phyloP scores from a whole-genome alignment of 139 green algal species.

The Haematococcus lacustris region DNA sequence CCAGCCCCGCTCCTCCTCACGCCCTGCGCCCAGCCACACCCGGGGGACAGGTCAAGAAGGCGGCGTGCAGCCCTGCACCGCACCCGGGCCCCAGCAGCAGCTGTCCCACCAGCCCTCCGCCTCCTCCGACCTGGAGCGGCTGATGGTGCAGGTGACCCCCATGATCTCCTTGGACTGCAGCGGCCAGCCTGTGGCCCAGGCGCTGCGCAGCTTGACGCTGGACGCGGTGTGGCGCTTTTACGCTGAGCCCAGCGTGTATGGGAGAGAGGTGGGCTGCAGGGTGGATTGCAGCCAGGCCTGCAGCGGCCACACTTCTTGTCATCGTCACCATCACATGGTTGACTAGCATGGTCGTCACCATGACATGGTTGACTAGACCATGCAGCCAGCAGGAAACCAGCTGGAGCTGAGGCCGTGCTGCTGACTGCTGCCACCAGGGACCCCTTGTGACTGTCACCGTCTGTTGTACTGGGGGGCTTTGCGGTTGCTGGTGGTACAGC shows the following conservation, averaged over 20 bases:
- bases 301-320: not conserved
- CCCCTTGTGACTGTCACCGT: too few species aligned
- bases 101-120: too few species aligned
- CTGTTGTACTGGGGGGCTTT: too few species aligned
- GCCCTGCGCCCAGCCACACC: too few species aligned
- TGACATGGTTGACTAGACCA: not conserved
- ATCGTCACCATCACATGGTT: not conserved
- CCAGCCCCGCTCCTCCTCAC: too few species aligned
- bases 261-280: conserved; percentile 22
- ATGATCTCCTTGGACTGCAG: conserved; percentile 14
- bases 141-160: conserved; percentile 25
- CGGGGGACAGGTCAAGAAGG: too few species aligned
- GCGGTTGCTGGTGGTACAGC: not conserved
- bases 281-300: not conserved
- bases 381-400: not conserved
- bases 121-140: conserved; percentile 28
- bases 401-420: not conserved
- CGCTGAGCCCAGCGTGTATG: conserved; percentile 39
- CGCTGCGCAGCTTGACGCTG: conserved; percentile 25
- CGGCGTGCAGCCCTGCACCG: too few species aligned
- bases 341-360: not conserved
- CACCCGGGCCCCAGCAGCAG: too few species aligned
- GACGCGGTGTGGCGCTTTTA: conserved; percentile 57
- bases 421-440: too few species aligned
- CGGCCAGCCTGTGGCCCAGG: conserved; percentile 16